Base-by-base conservation (phyloP, 169 alveolate species). In the Plasmodium vivax region DNA sequence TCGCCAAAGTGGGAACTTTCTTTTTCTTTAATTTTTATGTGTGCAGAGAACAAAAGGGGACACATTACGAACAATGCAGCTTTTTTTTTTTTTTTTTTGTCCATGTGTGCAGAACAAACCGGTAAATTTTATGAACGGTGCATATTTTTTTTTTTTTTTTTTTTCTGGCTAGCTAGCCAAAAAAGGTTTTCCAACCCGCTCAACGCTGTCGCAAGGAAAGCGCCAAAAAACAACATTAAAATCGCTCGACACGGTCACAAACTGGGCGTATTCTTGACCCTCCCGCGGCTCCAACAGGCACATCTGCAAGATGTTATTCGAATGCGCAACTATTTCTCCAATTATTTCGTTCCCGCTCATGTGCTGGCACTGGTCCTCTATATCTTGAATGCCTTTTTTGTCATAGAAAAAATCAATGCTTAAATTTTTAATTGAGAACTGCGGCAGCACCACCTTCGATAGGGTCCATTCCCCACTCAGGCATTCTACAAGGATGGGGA, bases 241-340 rank as follows among this genome's bases (percentile, higher is more conserved):
- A 87, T 87, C 93, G 68, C 93, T 77, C 6, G 93, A 87, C 30
- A 77, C 93, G 38, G 93, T 87, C 43, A 58, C 80, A 87, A 87
- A 87, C 36, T 62, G 34, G 19, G 8, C 38, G 47, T 36, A 75
- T 47, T 54, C 38, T 56, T 43, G 72, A 87, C 23, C 27, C 68
- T 87, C 87, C 79, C 45, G 62, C 71, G 93, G 77, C 47, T 87
- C 87, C 56, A 87, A 87, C 74, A 87, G 79, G 82, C 68, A 87
- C 34, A 87, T 75, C 81, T 87, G 93, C 16, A 87, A 75, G 43
- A 87, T 87, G 34, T 38, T 51, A 87, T 87, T 87, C 47, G 93
- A 87, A 77, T 87, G 93, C 14, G 93, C 82, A 75, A 87, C 82
- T 51, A 87, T 87, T 87, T 87, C 93, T 51, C 93, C 93, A 87